Conservation (phyloP, 441 rosid genomes). For the Erysimum cheiri region DNA sequence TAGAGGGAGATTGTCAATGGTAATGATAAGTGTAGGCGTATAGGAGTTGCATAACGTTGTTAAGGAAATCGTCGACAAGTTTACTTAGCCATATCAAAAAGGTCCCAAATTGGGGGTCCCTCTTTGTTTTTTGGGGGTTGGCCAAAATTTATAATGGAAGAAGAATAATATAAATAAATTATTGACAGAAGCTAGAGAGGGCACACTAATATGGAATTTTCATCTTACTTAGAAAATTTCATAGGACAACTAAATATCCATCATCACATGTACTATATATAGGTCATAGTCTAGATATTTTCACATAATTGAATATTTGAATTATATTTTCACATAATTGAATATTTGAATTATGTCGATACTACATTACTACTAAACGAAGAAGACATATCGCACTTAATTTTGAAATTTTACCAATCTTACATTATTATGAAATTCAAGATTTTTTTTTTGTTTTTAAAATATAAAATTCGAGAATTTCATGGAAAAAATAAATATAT, state of each 20-base stretch:
- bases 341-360: conserved; percentile 4
- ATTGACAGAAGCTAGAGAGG: conserved; percentile 11
- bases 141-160: conserved; percentile 22
- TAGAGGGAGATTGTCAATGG: conserved; percentile 35
- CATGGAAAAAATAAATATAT: background rate
- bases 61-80: conserved; percentile 47
- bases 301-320: background rate
- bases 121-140: conserved; percentile 18
- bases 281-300: background rate
- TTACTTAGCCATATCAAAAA: conserved; percentile 53
- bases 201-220: conserved; percentile 31
- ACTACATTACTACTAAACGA: background rate
- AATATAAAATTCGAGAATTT: background rate
- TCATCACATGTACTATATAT: conserved; percentile 30
- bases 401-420: background rate
- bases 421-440: background rate
- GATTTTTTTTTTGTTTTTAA: background rate
- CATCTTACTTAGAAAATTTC: conserved; percentile 10
- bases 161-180: conserved; percentile 15
- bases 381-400: background rate
- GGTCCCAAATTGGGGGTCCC: conserved; percentile 40
- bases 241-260: conserved; percentile 29
- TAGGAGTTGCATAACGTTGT: conserved; percentile 43
- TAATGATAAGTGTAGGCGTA: conserved; percentile 43
- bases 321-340: background rate